A percentile compares a stretch with the other conserved stretches of the same genome.
Evolutionary conservation across 805 yeast genomes (phyloP).

Genomic region (Jamesozyma hellenica): DNA sequence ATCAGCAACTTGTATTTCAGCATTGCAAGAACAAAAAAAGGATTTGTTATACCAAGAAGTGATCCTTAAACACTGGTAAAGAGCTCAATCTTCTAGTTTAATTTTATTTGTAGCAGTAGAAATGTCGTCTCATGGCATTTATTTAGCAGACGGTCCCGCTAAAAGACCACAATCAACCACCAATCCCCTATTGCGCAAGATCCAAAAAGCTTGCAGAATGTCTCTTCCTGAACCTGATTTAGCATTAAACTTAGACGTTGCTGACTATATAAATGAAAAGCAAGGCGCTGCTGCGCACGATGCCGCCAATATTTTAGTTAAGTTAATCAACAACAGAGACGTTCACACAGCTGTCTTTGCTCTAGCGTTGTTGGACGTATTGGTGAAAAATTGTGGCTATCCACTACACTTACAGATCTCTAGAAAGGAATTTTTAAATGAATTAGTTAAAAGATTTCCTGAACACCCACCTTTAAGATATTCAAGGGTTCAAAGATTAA

Average conservation of each 20-base stretch:
- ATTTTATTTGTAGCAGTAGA: background rate
- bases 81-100: too few species aligned
- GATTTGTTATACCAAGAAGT: too few species aligned
- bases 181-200: conserved; percentile 34
- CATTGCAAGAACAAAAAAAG: too few species aligned
- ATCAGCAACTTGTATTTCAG: too few species aligned
- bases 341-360: conserved; percentile 81
- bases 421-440: conserved; percentile 88
- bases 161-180: conserved; percentile 24
- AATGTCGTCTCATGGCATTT: conserved; percentile 18
- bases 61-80: too few species aligned
- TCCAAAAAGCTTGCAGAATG: conserved; percentile 77
- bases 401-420: conserved; percentile 93
- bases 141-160: conserved; percentile 27
- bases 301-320: conserved; percentile 80
- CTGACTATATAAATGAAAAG: conserved; percentile 85
- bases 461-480: conserved; percentile 86
- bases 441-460: conserved; percentile 85
- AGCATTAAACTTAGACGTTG: conserved; percentile 80
- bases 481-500: conserved; percentile 70
- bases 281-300: conserved; percentile 87
- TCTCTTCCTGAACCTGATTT: conserved; percentile 77
- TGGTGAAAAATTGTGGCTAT: conserved; percentile 96
- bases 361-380: conserved; percentile 67
- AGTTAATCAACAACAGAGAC: conserved; percentile 70